Evolutionary conservation across 805 yeast species (phyloP).

Genomic region (Candida schatavii): DNA sequence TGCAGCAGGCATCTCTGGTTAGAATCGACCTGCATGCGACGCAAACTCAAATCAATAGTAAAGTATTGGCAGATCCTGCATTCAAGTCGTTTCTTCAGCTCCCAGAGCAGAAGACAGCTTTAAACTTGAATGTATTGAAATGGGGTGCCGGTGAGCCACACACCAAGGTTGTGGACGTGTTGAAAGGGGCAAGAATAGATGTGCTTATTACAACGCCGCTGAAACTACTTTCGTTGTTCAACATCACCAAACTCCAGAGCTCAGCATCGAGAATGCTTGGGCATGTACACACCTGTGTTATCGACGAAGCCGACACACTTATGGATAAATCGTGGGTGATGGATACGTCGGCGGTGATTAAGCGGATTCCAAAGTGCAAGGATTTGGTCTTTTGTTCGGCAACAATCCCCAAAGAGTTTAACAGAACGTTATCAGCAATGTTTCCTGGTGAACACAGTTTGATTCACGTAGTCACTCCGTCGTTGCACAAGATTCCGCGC

Average conservation of each 20-base stretch:
- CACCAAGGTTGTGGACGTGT: constrained; percentile 45
- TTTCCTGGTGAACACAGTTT: constrained; percentile 58
- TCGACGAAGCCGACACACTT: constrained; percentile 93
- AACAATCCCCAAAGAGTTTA: constrained; percentile 80
- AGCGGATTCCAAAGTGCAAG: constrained; percentile 48
- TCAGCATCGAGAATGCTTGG: constrained; percentile 38
- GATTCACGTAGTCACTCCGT: constrained; percentile 69
- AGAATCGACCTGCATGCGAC: constrained; percentile 14
- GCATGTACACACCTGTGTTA: constrained; percentile 58
- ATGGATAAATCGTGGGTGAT: constrained; percentile 77
- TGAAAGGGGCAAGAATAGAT: constrained; percentile 57
- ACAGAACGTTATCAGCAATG: constrained; percentile 52
- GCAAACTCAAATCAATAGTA: constrained; percentile 6
- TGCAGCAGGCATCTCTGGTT: constrained; percentile 27
- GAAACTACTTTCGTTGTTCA: constrained; percentile 49
- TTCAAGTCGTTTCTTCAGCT: constrained; percentile 20
- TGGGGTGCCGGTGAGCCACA: constrained; percentile 66
- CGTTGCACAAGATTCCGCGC: constrained; percentile 79
- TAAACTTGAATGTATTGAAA: constrained; percentile 48
- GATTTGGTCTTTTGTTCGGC: constrained; percentile 83
- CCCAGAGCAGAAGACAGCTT: constrained; percentile 19
- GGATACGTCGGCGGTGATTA: constrained; percentile 58
- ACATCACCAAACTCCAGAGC: constrained; percentile 25
- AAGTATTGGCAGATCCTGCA: constrained; percentile 16
- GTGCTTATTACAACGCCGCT: constrained; percentile 85